A percentile compares a stretch with the other conserved stretches of the same genome.
phyloP scores from a whole-genome alignment of 495 filamentous ascomycete species.

The Lineolata rhizophorae region DNA sequence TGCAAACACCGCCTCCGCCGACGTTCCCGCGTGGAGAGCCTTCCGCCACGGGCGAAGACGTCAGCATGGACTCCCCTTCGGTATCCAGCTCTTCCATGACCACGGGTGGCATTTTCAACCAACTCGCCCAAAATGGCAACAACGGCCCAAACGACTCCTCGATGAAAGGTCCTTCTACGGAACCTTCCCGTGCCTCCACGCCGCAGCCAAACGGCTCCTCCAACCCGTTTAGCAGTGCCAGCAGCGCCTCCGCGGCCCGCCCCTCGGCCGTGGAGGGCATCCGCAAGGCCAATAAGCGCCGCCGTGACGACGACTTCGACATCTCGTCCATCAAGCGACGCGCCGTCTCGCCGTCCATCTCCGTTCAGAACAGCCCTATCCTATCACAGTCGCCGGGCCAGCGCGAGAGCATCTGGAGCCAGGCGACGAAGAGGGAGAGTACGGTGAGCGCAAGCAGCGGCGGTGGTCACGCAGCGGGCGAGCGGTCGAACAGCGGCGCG shows the following conservation, averaged over 20 bases:
- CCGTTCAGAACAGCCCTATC: constrained; percentile 74
- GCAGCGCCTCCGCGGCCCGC: constrained; percentile 30
- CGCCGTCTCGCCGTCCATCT: constrained; percentile 83
- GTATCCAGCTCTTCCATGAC: constrained; percentile 12
- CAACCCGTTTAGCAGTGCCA: constrained; percentile 21
- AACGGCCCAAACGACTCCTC: too few species aligned
- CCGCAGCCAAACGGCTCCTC: constrained; percentile 12
- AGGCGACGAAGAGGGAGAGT: constrained; percentile 29
- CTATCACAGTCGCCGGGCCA: constrained; percentile 56
- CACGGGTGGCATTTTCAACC: not conserved
- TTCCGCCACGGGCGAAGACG: constrained; percentile 48
- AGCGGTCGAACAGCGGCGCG: constrained; percentile 26
- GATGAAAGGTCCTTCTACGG: too few species aligned
- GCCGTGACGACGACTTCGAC: constrained; percentile 83
- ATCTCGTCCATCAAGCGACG: constrained; percentile 75
- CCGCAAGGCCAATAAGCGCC: constrained; percentile 42
- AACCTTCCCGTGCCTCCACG: too few species aligned
- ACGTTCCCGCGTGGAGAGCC: constrained; percentile 32
- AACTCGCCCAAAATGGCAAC: too few species aligned
- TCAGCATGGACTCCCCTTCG: constrained; percentile 52
- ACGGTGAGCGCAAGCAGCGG: too few species aligned
- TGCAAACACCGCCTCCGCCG: constrained; percentile 44
- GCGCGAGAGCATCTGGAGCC: constrained; percentile 47
- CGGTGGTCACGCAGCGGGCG: constrained; percentile 27
- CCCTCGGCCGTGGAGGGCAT: constrained; percentile 41